These are phyloP conservation scores for Triticum monococcum DNA, from an alignment of 176 grass and related monocot genomes.

Conservation along the genomic window DNA sequence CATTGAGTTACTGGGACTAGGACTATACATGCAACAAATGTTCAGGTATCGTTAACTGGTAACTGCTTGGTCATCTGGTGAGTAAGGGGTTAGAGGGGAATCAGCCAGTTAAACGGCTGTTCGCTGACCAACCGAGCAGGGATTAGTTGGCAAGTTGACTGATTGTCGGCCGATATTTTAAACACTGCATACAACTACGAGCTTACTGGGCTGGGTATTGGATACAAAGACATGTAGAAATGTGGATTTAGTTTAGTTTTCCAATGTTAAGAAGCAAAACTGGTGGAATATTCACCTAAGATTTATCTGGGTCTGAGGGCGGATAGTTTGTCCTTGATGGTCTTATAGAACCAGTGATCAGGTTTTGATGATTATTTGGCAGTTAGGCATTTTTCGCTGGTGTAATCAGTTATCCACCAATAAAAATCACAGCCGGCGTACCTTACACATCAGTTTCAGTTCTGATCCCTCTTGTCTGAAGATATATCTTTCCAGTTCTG, in stretches of 20 bases:
- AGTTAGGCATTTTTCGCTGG: not conserved
- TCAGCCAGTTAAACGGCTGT: too few relatives aligned
- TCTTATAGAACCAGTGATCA: not conserved
- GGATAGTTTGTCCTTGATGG: too few relatives aligned
- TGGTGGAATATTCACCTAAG: not conserved
- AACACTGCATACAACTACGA: not conserved
- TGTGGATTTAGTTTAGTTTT: not conserved
- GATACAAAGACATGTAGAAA: not conserved
- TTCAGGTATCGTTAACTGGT: too few relatives aligned
- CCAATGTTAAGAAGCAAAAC: not conserved
- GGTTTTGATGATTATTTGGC: not conserved
- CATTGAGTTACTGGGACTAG: not conserved
- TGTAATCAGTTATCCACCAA: not conserved
- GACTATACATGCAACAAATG: not conserved
- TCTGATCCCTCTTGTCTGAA: not conserved
- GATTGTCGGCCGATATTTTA: too few relatives aligned
- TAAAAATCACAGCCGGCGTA: not conserved
- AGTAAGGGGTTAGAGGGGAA: too few relatives aligned
- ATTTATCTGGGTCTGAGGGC: not conserved
- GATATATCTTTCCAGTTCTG: not conserved
- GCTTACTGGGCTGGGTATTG: not conserved
- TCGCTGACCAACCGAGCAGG: too few relatives aligned
- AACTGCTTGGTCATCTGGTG: too few relatives aligned
- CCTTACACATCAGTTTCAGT: not conserved
- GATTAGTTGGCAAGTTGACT: too few relatives aligned